phyloP scores from a whole-genome alignment of 163 green algal genomes.

The Coccomyxa subellipsoidea region DNA sequence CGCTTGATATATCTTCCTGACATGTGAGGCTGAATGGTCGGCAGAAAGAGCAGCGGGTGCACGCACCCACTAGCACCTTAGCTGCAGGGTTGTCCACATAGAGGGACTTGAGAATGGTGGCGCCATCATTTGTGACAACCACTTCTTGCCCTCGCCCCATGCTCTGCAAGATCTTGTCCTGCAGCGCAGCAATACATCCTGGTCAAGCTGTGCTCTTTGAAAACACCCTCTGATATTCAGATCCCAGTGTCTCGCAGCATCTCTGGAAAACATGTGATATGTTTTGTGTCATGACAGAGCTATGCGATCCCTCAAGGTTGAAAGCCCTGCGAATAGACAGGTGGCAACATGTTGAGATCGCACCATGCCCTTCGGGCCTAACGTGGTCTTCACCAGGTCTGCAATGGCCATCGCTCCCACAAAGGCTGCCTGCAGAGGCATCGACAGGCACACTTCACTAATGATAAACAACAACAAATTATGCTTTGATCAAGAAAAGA shows the following conservation, averaged over 20 bases:
- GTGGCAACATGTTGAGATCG: not conserved
- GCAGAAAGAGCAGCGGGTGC: not conserved
- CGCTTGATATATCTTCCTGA: no score
- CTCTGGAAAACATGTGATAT: no score
- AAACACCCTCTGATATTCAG: no score
- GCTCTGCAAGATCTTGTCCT: constrained; percentile 99
- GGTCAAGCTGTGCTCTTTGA: no score
- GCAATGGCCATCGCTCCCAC: constrained; percentile 97
- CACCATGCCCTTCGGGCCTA: constrained; percentile 98
- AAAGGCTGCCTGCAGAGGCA: constrained; percentile 38
- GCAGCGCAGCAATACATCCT: no score
- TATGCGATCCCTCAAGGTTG: no score
- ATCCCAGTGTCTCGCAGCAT: no score
- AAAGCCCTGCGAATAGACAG: no score
- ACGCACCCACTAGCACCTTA: constrained; percentile 89
- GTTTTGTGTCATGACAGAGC: no score
- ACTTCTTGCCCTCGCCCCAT: constrained; percentile 79
- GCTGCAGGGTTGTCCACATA: constrained; percentile 99
- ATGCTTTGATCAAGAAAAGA: not conserved
- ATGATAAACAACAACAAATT: not conserved
- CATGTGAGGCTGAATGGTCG: not conserved
- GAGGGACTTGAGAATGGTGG: constrained; percentile 97
- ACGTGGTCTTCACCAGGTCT: constrained; percentile 97
- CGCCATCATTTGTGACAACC: constrained; percentile 98
- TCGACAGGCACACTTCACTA: not conserved